Percentiles rank a stretch among this genome's conserved stretches.
These are phyloP conservation scores for Candida boidinii DNA, from an alignment of 805 yeast species.

Conservation along the genomic window DNA sequence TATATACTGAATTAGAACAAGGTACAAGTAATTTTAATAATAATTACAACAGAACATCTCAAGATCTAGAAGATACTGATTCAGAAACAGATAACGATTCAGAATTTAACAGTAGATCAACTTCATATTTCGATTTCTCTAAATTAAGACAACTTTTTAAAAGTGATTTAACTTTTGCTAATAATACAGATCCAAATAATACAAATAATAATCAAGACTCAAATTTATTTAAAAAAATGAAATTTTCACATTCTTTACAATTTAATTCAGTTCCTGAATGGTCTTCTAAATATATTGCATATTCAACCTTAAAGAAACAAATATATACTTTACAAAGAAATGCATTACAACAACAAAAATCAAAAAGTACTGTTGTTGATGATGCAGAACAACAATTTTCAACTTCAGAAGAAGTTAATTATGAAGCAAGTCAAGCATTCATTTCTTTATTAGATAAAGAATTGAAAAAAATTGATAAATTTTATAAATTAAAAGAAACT, in stretches of 20 bases:
- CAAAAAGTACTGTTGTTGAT: slow-evolving; percentile 12
- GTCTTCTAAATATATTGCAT: slow-evolving; percentile 87
- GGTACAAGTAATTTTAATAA: too few species aligned
- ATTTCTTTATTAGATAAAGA: slow-evolving; percentile 70
- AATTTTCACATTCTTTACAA: slow-evolving; percentile 90
- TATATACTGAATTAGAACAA: too few species aligned
- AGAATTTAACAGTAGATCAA: too few species aligned
- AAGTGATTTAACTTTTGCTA: too few species aligned
- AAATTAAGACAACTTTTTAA: too few species aligned
- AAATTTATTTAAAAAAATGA: slow-evolving; percentile 41
- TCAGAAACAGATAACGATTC: too few species aligned
- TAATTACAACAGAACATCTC: too few species aligned
- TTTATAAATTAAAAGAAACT: slow-evolving; percentile 63
- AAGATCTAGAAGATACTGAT: too few species aligned
- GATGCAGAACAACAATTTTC: slow-evolving; percentile 20
- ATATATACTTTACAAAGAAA: slow-evolving; percentile 72
- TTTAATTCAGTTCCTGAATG: slow-evolving; percentile 98
- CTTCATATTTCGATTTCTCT: too few species aligned
- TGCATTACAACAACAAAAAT: slow-evolving; percentile 19
- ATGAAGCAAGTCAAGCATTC: slow-evolving; percentile 53
- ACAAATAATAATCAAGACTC: too few species aligned
- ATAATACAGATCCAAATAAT: too few species aligned
- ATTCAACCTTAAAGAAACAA: slow-evolving; percentile 77
- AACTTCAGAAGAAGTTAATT: slow-evolving; percentile 21
- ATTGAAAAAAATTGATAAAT: slow-evolving; percentile 63